Base-by-base conservation (phyloP, 371 early-diverging fungal species). In the Mucor velutinosus region DNA sequence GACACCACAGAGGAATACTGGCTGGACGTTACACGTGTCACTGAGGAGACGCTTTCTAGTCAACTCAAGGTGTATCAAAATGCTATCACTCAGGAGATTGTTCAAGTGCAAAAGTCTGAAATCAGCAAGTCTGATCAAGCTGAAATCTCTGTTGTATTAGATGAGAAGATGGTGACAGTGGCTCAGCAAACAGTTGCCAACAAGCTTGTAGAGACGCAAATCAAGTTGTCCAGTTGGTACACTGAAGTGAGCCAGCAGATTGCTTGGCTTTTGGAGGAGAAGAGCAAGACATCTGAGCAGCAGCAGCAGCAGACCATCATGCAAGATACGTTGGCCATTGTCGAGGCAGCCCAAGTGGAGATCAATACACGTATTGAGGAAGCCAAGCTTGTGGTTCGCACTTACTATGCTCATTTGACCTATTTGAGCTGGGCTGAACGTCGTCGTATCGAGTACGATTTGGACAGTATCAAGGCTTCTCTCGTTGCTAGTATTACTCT, bases 41-140 rank as follows among this genome's bases (percentile, higher is more conserved):
- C 71, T 12, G 79, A 79, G 25, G 65, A 79, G 41, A 57, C 43
- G 10, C 66, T 79, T 23, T 59, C 65, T 21, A 58, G 65, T 30
- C 66, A 76, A 25, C 63, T 79, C 25, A 70, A 74, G 58, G 74
- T 74, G 3, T 79, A 72, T 49, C 76, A 79, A 57, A 66, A 62
- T 32, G 70, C 72, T 12, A 63, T 79, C 33, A 69, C 66, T n/a
- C 72, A 74, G 30, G 72, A 70, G 47, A 51, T 74, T 17, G 11
- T 35, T 19, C 43, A 67, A 7, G 67, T 66, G 27, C 66, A 72
- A 62, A 68, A 64, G 47, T 57, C 53, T 19, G 62, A 74, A 32
- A 35, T 58, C 12, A 49, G 49, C 3, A 55, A 72, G 21, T 35
- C 62, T 29, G 67, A 76, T 12, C 58, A 65, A 12, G 66, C 63